Percentiles rank a stretch among this genome's conserved stretches.
These are phyloP conservation scores for Rhizoctonia solani DNA, from an alignment of 1,284 basidiomycete species.

Conservation along the genomic window DNA sequence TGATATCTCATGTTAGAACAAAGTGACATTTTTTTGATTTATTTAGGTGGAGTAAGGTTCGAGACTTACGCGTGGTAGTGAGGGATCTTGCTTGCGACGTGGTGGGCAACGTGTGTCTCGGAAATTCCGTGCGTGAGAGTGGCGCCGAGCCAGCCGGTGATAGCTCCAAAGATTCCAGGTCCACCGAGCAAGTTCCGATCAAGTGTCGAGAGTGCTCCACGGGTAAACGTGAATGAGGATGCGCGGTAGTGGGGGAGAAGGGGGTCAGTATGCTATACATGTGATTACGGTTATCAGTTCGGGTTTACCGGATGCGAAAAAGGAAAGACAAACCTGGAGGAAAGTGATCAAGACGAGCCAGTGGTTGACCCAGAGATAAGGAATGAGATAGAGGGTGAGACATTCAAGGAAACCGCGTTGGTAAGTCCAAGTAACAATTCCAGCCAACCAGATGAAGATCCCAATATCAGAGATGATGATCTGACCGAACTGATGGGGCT, in stretches of 20 bases:
- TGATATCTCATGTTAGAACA: conserved; percentile 16
- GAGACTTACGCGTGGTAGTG: conserved; percentile 77
- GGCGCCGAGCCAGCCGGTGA: conserved; percentile 78
- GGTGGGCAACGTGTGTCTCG: conserved; percentile 92
- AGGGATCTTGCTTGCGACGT: conserved; percentile 90
- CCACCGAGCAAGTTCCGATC: conserved; percentile 88
- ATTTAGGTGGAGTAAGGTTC: no score
- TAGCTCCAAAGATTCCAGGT: conserved; percentile 55
- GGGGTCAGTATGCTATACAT: conserved; percentile 81
- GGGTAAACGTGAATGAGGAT: conserved; percentile 89
- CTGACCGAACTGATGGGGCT: conserved; percentile 78
- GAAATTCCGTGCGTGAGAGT: conserved; percentile 85
- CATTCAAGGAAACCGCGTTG: conserved; percentile 75
- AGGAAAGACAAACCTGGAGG: conserved; percentile 61
- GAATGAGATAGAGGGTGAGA: conserved; percentile 80
- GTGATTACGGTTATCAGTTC: not conserved
- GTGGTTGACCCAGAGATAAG: conserved; percentile 89
- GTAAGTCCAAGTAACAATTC: conserved; percentile 63
- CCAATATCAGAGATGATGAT: conserved; percentile 88
- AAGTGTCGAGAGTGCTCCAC: conserved; percentile 92
- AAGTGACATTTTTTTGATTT: no score
- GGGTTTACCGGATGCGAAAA: not conserved
- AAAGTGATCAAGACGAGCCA: conserved; percentile 93
- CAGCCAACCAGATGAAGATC: conserved; percentile 70
- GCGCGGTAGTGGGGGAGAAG: conserved; percentile 93